These are phyloP conservation scores for Hortaea sp. DNA, from an alignment of 2,329 filamentous ascomycete species.

Conservation along the genomic window DNA sequence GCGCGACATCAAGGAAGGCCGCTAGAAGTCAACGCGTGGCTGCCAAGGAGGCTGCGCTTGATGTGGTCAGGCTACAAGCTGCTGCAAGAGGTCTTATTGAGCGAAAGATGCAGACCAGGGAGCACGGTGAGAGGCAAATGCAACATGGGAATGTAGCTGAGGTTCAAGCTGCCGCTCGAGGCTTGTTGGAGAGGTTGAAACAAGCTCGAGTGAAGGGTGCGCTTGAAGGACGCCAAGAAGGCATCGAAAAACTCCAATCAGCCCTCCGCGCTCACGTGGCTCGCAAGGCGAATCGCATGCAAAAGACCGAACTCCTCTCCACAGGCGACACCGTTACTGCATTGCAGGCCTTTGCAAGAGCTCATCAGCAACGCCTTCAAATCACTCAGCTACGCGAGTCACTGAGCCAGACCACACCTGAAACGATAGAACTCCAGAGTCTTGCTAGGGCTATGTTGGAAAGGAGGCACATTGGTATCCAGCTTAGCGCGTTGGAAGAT, in stretches of 20 bases:
- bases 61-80: slow-evolving; percentile 41
- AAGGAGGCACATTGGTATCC: slow-evolving; percentile 33
- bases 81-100: slow-evolving; percentile 49
- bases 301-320: slow-evolving; percentile 12
- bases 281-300: slow-evolving; percentile 5
- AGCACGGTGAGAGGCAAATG: slow-evolving; percentile 21
- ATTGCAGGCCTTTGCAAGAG: slow-evolving; percentile 34
- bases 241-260: slow-evolving; percentile 52
- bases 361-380: slow-evolving; percentile 9
- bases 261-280: slow-evolving; percentile 53
- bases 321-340: slow-evolving; percentile 16
- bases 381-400: slow-evolving; percentile 21
- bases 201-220: slow-evolving; percentile 21
- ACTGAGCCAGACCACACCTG: slow-evolving; percentile 34
- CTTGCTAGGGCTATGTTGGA: slow-evolving; percentile 39
- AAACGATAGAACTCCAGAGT: slow-evolving; percentile 43
- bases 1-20: slow-evolving; percentile 32
- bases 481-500: slow-evolving; percentile 45
- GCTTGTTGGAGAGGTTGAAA: slow-evolving; percentile 29
- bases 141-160: slow-evolving; percentile 18
- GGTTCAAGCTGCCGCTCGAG: slow-evolving; percentile 34
- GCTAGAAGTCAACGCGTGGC: slow-evolving; percentile 46
- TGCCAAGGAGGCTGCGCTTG: slow-evolving; percentile 53
- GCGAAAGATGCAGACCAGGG: slow-evolving; percentile 49
- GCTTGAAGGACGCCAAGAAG: slow-evolving; percentile 25